These are phyloP conservation scores for Xylaria bambusicola DNA, from an alignment of 495 filamentous ascomycete species.

Conservation along the genomic window DNA sequence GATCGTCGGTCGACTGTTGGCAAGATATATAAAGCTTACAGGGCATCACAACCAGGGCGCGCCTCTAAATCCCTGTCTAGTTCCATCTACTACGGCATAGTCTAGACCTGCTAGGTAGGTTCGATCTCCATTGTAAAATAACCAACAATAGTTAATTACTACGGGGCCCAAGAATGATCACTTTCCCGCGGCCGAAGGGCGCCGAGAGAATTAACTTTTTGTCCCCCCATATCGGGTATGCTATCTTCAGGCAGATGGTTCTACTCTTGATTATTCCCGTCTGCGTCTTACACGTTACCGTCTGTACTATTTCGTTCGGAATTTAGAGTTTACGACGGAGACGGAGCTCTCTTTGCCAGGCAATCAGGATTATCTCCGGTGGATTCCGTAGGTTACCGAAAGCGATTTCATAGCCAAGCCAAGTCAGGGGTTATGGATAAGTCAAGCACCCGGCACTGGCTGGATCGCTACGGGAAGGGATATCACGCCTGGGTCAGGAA, in stretches of 20 bases:
- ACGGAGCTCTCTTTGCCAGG: no score
- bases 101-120: no score
- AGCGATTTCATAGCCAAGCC: neutral
- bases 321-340: neutral
- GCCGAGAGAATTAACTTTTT: neutral
- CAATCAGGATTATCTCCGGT: no score
- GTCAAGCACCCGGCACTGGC: slow-evolving; percentile 5
- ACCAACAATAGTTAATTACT: no score
- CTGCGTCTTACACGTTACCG: neutral
- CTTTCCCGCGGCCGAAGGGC: no score
- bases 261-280: neutral
- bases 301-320: neutral
- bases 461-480: slow-evolving; percentile 13
- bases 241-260: neutral
- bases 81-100: neutral
- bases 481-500: slow-evolving; percentile 13
- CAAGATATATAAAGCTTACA: neutral
- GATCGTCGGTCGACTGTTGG: neutral
- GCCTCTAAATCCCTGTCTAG: slow-evolving; percentile 4
- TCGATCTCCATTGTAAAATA: no score
- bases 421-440: neutral
- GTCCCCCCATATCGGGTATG: no score
- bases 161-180: no score
- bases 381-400: no score
- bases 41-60: slow-evolving; percentile 10